Evolutionary conservation across 1,284 basidiomycete species (phyloP).

Genomic region (Crucibulum parvulum): DNA sequence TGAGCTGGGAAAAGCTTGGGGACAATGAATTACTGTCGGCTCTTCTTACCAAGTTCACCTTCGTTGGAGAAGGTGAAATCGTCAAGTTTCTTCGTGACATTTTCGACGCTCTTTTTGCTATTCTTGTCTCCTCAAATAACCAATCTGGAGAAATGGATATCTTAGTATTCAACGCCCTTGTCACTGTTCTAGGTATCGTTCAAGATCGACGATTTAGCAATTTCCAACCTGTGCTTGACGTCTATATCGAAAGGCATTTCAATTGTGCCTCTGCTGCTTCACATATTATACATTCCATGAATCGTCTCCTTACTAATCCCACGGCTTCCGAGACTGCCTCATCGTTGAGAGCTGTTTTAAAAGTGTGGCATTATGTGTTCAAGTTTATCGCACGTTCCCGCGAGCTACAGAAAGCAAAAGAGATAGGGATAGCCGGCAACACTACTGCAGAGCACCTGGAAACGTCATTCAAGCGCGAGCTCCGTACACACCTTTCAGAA

Average conservation of each 20-base stretch:
- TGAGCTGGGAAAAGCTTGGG: slow-evolving; percentile 82
- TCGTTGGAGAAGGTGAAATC: slow-evolving; percentile 92
- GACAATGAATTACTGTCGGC: slow-evolving; percentile 76
- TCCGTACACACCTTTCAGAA: slow-evolving; percentile 78
- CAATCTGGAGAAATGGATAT: slow-evolving; percentile 83
- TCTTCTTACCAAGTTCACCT: slow-evolving; percentile 87
- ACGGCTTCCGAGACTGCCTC: slow-evolving; percentile 79
- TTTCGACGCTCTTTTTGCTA: slow-evolving; percentile 93
- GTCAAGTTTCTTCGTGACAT: slow-evolving; percentile 94
- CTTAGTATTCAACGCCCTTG: slow-evolving; percentile 89
- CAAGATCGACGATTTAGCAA: slow-evolving; percentile 96
- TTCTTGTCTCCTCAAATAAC: slow-evolving; percentile 82
- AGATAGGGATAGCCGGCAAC: slow-evolving; percentile 77
- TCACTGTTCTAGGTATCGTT: slow-evolving; percentile 89
- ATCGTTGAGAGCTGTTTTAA: slow-evolving; percentile 86
- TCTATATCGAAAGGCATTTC: slow-evolving; percentile 94
- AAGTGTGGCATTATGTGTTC: slow-evolving; percentile 98
- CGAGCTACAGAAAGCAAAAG: slow-evolving; percentile 86
- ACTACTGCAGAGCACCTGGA: slow-evolving; percentile 89
- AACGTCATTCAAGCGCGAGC: slow-evolving; percentile 83
- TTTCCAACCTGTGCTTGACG: slow-evolving; percentile 91
- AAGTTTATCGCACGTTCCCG: slow-evolving; percentile 90
- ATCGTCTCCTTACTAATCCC: slow-evolving; percentile 80
- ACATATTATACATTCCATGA: slow-evolving; percentile 89
- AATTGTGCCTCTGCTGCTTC: slow-evolving; percentile 79